Base-by-base conservation (phyloP, 1,284 basidiomycete species). In the Pseudozyma hubeiensis region DNA sequence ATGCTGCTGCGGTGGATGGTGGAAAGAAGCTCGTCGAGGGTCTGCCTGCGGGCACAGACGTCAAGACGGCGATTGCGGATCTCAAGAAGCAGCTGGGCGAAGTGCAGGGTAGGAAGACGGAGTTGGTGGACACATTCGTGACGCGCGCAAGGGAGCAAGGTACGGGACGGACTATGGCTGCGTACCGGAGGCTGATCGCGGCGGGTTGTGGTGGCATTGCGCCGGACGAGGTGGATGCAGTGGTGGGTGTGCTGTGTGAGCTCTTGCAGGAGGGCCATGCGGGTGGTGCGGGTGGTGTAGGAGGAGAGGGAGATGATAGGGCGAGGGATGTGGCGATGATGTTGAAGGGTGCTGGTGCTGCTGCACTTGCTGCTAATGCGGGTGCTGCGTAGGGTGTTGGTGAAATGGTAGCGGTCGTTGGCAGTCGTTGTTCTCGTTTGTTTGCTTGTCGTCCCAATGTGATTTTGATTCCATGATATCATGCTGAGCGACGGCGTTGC, bases 171-270 rank as follows among this genome's bases (percentile, higher is more conserved):
- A 79, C 75, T 14, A 82, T 83, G 78, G 74, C 79, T 2, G 75
- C 78, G 31, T 84, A 84, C 67, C 70, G 82, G n/a, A 65, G 82
- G 29, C 62, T 84, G 47, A 83, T 84, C 46, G 78, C 79, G 1
- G 81, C 80, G 5, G 81, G 82, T 1, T 82, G 81, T 54, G 82
- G 82, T 13, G 81, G 79, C 4, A 81, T 84, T 39, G 76, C 78
- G 0, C 69, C 73, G 24, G 75, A 80, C 24, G 81, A 84, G 59
- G 82, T 83, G 17, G 82, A 84, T 37, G 77, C 74, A 9, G 82
- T 84, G 4, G 82, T 83, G 29, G 65, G 72, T 7, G 79, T 79
- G 34, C 60, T 84, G n/a, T 76, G 81, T 66, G 82, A 83, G 45
- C 51, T 83, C 40, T 62, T 83, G 35, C 78, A 82, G 54, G 70